Conservation (phyloP, 164 flowering plant species). For the Vitis riparia region DNA sequence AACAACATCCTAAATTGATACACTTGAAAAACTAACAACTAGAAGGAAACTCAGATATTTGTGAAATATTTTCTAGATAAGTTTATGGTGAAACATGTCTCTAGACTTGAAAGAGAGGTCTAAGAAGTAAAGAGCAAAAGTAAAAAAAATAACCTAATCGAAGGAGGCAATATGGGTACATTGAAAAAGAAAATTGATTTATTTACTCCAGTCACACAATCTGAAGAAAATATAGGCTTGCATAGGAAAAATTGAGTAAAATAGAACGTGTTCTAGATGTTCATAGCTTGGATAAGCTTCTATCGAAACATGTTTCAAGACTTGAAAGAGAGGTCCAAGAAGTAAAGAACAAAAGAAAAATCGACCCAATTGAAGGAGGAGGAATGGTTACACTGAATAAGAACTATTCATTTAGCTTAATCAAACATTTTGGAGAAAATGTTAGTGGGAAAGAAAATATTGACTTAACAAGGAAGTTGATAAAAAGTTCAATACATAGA, state of each 20-base stretch:
- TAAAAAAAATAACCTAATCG: conserved; percentile 6
- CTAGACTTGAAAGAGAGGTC: conserved; percentile 83
- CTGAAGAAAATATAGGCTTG: not conserved
- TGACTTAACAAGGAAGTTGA: conserved; percentile 24
- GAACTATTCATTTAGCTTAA: not conserved
- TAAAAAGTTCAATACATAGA: not conserved
- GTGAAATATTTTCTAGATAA: conserved; percentile 45
- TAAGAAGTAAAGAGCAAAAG: conserved; percentile 63
- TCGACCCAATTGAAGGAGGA: conserved; percentile 6
- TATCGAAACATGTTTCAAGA: conserved; percentile 57
- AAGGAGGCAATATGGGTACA: conserved; percentile 14
- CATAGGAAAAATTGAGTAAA: conserved; percentile 5
- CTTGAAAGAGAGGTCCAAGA: conserved; percentile 64
- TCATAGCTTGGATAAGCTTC: conserved; percentile 53
- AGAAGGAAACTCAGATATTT: too few species aligned
- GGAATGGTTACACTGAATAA: not conserved
- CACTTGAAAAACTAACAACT: too few species aligned
- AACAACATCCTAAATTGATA: too few species aligned
- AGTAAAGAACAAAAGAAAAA: conserved; percentile 39
- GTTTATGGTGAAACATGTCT: conserved; percentile 78
- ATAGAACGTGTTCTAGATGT: conserved; percentile 26
- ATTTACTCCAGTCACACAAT: too few species aligned
- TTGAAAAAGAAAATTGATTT: conserved; percentile 9
- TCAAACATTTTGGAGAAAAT: too few species aligned
- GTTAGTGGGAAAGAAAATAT: conserved; percentile 57